These are phyloP conservation scores for Delonix regia DNA, from an alignment of 306 rosid genomes.

Conservation along the genomic window DNA sequence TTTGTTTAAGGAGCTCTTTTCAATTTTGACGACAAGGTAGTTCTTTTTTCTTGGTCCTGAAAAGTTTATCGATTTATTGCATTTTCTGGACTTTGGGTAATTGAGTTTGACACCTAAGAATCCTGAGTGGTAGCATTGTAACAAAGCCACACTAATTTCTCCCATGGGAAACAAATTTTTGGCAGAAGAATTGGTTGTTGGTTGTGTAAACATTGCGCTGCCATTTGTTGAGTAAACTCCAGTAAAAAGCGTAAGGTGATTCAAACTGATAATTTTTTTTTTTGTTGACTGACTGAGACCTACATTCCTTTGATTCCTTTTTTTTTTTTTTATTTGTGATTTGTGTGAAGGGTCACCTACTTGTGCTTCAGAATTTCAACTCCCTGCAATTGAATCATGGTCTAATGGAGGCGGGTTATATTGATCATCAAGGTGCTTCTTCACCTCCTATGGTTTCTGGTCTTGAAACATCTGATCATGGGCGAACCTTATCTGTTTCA, in stretches of 20 bases:
- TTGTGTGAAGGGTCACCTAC: constrained; percentile 82
- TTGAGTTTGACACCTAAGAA: background rate
- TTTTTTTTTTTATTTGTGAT: no score
- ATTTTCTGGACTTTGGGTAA: background rate
- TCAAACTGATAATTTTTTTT: background rate
- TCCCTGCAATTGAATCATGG: constrained; percentile 78
- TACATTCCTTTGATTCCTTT: background rate
- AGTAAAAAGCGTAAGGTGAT: background rate
- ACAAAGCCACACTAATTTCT: background rate
- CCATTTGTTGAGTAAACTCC: constrained; percentile 21
- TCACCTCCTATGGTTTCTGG: constrained; percentile 40
- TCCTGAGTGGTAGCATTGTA: background rate
- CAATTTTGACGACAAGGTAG: no score
- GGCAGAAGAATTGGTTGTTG: background rate
- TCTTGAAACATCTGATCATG: constrained; percentile 47
- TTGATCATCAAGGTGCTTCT: constrained; percentile 54
- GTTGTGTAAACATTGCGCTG: background rate
- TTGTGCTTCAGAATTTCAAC: constrained; percentile 66
- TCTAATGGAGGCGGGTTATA: constrained; percentile 85
- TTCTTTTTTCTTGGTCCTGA: no score
- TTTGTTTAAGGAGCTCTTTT: no score
- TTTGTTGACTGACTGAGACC: constrained; percentile 17
- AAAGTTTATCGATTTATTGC: no score
- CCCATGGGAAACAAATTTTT: background rate
- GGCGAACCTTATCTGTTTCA: constrained; percentile 68